phyloP scores from a whole-genome alignment of 345 rosid species.

The Eucalyptus viminalis region DNA sequence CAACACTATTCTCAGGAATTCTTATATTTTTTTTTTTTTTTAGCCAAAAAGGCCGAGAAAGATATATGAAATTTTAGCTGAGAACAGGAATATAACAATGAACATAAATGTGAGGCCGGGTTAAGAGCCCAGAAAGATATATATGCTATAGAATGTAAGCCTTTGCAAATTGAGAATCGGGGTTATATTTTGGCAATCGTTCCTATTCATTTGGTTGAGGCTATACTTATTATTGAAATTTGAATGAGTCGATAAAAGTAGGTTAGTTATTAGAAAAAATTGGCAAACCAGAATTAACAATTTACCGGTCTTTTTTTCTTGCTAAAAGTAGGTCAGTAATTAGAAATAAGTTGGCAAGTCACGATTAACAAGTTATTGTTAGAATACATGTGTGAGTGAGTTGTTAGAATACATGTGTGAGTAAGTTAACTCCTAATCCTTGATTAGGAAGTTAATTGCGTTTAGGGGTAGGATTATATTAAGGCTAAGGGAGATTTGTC shows the following conservation, averaged over 20 bases:
- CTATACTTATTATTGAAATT: not conserved
- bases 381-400: too few relatives aligned
- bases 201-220: not conserved
- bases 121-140: not conserved
- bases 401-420: too few relatives aligned
- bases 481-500: too few relatives aligned
- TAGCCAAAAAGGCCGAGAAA: not conserved
- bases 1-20: not conserved
- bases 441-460: too few relatives aligned
- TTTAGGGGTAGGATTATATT: too few relatives aligned
- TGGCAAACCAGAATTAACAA: not conserved
- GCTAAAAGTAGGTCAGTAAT: not conserved
- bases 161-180: not conserved
- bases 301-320: not conserved
- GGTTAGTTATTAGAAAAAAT: not conserved
- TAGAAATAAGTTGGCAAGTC: not conserved
- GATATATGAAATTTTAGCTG: not conserved
- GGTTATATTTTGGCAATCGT: not conserved
- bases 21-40: not conserved
- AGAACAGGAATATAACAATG: not conserved
- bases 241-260: not conserved
- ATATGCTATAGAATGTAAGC: not conserved
- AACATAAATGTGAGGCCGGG: not conserved
- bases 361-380: not conserved
- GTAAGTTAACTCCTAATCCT: too few relatives aligned